phyloP scores from a whole-genome alignment of 2,329 filamentous ascomycete species.

The Colletotrichum costaricense region DNA sequence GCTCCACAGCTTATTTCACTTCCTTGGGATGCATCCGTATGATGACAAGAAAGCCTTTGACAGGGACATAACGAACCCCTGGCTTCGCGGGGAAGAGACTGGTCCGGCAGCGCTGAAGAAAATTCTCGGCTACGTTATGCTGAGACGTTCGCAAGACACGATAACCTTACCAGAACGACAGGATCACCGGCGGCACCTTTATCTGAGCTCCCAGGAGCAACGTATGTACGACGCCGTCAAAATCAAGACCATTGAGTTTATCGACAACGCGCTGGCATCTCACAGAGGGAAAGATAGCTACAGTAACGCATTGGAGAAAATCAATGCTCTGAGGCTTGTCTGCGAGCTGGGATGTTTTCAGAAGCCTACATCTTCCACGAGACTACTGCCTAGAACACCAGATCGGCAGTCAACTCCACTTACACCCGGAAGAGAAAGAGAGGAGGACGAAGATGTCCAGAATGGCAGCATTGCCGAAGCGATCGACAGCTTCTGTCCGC shows the following conservation, averaged over 20 bases:
- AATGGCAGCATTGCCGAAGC: background rate
- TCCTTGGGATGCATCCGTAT: background rate
- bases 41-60: background rate
- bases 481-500: background rate
- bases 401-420: background rate
- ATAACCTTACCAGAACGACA: background rate
- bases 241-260: background rate
- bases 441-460: background rate
- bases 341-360: background rate
- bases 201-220: background rate
- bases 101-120: background rate
- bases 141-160: background rate
- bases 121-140: background rate
- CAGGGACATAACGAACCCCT: background rate
- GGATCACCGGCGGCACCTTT: background rate
- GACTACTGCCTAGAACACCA: background rate
- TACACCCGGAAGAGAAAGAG: background rate
- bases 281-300: background rate
- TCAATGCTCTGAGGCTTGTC: background rate
- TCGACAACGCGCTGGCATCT: background rate
- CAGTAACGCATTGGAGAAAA: background rate
- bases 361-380: background rate
- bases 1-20: background rate
- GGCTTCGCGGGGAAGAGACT: background rate
- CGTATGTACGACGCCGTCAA: background rate